Base-by-base conservation (phyloP, 2,329 filamentous ascomycete species). In the Aspergillus unguis region DNA sequence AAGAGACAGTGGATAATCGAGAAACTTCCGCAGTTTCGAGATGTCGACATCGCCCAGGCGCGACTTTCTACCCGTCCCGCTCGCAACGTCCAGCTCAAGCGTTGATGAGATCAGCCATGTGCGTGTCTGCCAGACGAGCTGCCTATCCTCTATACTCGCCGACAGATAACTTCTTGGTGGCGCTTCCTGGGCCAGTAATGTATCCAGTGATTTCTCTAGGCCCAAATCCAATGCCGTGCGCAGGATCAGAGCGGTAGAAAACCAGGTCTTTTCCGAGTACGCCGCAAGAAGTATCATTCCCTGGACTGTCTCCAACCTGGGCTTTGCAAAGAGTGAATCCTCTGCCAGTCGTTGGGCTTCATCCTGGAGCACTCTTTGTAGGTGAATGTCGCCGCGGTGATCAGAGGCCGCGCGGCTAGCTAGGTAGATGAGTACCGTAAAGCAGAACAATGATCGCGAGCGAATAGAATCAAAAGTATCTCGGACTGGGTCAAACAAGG, bases 261-360 rank as follows among this genome's bases (percentile, higher is more conserved):
- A 70, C 68, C 68, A 70, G 1, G 67, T 68, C 33, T 70, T 70
- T 46, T 70, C 68, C 0, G 68, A 70, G 27, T 70, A 70, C 3
- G 68, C 68, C 1, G 68, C 67, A 0, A 70, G 58, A 3, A 70
- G 55, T 29, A 70, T 67, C 68, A 70, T 70, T 4, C 67, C 68
- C 35, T 70, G 68, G 0, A 70, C 68, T 0, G 67, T 70, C 50
- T 70, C 68, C 8, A 70, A 58, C 42, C 69, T 70, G 0, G 68
- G 68, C 3, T 67, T 62, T 41, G 68, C 68, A 32, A 70, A 70
- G 44, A 70, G 70, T 37, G 67, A 69, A 50, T 70, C 67, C 54
- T 70, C 68, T 0, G 68, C 68, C 23, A 70, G 55, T 28, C 65
- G 56, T 40, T 70, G 68, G 4, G 68, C 67, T 45, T 70, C 68